Conservation (phyloP, 2,329 filamentous ascomycete species). For the Aciculosporium take region DNA sequence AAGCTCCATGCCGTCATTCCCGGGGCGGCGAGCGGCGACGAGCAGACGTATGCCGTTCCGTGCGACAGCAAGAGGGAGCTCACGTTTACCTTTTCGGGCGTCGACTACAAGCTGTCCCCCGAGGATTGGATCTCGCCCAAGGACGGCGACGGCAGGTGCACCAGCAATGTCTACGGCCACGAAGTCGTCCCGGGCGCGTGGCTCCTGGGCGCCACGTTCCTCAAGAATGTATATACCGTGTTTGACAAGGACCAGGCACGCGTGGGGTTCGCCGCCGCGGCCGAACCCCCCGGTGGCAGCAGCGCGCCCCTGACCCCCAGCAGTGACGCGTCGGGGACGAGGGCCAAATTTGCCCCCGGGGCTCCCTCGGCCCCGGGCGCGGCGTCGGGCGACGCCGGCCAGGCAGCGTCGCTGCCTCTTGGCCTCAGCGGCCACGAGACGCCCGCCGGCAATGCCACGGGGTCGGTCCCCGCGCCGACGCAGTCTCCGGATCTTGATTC, state of each 20-base stretch:
- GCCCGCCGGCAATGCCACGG: not conserved
- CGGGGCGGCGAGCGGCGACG: slow-evolving; percentile 40
- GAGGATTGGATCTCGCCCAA: slow-evolving; percentile 54
- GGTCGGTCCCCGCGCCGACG: not conserved
- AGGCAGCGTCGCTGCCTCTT: slow-evolving; percentile 1
- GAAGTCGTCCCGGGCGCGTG: slow-evolving; percentile 53
- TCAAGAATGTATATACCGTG: slow-evolving; percentile 81
- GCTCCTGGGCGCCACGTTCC: slow-evolving; percentile 73
- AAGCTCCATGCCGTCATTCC: slow-evolving; percentile 55
- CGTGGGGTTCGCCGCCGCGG: slow-evolving; percentile 28
- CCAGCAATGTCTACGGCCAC: slow-evolving; percentile 62
- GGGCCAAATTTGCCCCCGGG: not conserved
- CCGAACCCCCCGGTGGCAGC: not conserved
- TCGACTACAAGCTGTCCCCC: slow-evolving; percentile 50
- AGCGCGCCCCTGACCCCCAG: not conserved
- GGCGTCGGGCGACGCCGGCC: not conserved
- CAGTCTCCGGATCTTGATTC: slow-evolving; percentile 6
- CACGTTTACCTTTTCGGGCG: slow-evolving; percentile 52
- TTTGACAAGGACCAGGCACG: slow-evolving; percentile 60
- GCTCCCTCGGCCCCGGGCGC: slow-evolving; percentile 2
- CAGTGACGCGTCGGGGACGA: not conserved
- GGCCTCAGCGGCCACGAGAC: slow-evolving; percentile 13
- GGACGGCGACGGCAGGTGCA: slow-evolving; percentile 33
- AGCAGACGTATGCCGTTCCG: slow-evolving; percentile 54
- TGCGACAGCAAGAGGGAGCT: slow-evolving; percentile 51